These are phyloP conservation scores for Hypoxylon sp. DNA, from an alignment of 2,329 filamentous ascomycete genomes.

Conservation along the genomic window DNA sequence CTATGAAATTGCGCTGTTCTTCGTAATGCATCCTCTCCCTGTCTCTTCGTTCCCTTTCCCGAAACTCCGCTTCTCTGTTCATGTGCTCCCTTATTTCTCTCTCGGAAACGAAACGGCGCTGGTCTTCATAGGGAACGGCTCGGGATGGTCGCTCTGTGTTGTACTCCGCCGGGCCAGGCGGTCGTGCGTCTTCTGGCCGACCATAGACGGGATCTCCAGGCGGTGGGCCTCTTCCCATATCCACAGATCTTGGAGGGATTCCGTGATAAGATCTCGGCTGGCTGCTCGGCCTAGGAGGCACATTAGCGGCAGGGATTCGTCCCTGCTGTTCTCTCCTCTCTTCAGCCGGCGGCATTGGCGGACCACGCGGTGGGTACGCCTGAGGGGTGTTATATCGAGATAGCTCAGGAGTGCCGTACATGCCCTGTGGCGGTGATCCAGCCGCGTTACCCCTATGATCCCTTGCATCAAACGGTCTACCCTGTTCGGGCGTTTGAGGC, in stretches of 20 bases:
- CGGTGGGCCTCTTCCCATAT: slow-evolving; percentile 60
- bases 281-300: slow-evolving; percentile 66
- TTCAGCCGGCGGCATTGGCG: slow-evolving; percentile 63
- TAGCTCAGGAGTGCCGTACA: slow-evolving; percentile 70
- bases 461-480: slow-evolving; percentile 66
- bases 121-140: slow-evolving; percentile 68
- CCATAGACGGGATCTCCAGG: slow-evolving; percentile 61
- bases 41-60: slow-evolving; percentile 63
- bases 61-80: slow-evolving; percentile 60
- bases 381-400: slow-evolving; percentile 73
- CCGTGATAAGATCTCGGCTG: slow-evolving; percentile 67
- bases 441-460: slow-evolving; percentile 61
- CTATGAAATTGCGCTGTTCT: slow-evolving; percentile 49
- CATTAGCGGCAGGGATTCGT: slow-evolving; percentile 53
- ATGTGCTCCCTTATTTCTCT: slow-evolving; percentile 58
- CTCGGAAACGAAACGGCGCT: slow-evolving; percentile 65
- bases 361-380: slow-evolving; percentile 66
- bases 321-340: slow-evolving; percentile 59
- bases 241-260: slow-evolving; percentile 62
- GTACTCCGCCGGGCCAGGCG: slow-evolving; percentile 62
- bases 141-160: slow-evolving; percentile 65
- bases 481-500: slow-evolving; percentile 81
- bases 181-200: slow-evolving; percentile 65
- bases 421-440: slow-evolving; percentile 64
- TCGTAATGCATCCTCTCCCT: slow-evolving; percentile 62